Evolutionary conservation across 352 stramenopile genomes (phyloP).

Genomic region (Pythium graminicola): DNA sequence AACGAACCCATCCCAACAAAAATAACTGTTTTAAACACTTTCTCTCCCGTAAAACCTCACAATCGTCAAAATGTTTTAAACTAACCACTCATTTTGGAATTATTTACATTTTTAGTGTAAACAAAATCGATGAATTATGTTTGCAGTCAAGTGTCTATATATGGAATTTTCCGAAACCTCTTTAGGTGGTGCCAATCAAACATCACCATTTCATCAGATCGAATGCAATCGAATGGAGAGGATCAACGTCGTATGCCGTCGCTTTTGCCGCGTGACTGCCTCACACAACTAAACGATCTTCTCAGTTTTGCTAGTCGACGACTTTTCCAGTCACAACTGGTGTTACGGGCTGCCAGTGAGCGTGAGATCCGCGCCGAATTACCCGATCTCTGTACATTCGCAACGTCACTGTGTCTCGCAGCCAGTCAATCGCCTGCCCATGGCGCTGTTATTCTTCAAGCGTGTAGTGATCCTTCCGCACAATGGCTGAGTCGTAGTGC

Average conservation of each 20-base stretch:
- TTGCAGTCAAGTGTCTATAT: too few relatives aligned
- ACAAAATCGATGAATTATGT: too few relatives aligned
- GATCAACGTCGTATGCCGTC: too few relatives aligned
- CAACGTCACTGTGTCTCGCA: constrained; percentile 23
- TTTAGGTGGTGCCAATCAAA: too few relatives aligned
- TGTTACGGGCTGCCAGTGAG: constrained; percentile 18
- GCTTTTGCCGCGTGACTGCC: constrained; percentile 10
- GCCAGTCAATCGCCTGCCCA: neutral
- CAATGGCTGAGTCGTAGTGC: constrained; percentile 58
- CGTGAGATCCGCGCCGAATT: constrained; percentile 32
- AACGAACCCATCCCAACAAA: too few relatives aligned
- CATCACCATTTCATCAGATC: too few relatives aligned
- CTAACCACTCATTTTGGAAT: neutral
- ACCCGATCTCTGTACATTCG: constrained; percentile 39
- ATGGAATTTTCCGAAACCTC: too few relatives aligned
- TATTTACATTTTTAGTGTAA: too few relatives aligned
- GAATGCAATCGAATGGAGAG: too few relatives aligned
- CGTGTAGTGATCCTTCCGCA: constrained; percentile 34
- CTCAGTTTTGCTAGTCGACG: constrained; percentile 39
- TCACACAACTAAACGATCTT: constrained; percentile 32
- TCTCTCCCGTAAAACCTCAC: neutral
- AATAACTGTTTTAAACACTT: constrained; percentile 18
- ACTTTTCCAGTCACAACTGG: constrained; percentile 40
- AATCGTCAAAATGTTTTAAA: neutral
- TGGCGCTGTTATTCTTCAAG: constrained; percentile 16